A percentile compares a stretch with the other conserved stretches of the same genome.
Evolutionary conservation across 371 early-diverging fungal species (phyloP).

Genomic region (Dinochytrium kinnereticum): DNA sequence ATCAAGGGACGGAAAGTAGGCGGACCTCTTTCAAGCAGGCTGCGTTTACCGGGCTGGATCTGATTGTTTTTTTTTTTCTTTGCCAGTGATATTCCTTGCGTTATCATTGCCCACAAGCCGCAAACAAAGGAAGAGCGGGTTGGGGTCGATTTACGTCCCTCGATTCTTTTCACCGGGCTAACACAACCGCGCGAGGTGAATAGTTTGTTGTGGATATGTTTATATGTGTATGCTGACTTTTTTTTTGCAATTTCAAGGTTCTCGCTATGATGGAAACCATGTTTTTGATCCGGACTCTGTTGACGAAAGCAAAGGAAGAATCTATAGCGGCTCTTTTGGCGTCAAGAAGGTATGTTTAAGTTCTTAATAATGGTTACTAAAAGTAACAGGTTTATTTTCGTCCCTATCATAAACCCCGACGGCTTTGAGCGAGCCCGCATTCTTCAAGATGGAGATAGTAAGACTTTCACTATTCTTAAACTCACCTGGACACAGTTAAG

Average conservation of each 20-base stretch:
- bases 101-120: constrained; percentile 11
- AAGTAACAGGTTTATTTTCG: constrained; percentile 14
- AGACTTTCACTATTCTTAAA: background rate
- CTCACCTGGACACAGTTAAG: constrained; percentile 7
- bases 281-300: constrained; percentile 7
- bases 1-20: constrained; percentile 1
- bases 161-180: constrained; percentile 25
- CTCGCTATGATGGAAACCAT: constrained; percentile 19
- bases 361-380: background rate
- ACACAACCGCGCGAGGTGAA: constrained; percentile 32
- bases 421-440: constrained; percentile 29
- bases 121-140: background rate
- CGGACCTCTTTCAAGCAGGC: background rate
- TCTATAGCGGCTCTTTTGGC: background rate
- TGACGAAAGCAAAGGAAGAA: background rate
- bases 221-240: background rate
- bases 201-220: background rate
- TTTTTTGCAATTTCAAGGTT: constrained; percentile 14
- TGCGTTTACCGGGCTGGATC: background rate
- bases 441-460: background rate
- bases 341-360: background rate
- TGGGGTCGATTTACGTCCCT: constrained; percentile 29
- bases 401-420: constrained; percentile 40
- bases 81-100: constrained; percentile 25
- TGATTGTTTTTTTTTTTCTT: background rate